Evolutionary conservation across 371 early-diverging fungal species (phyloP).

Genomic region (Lichtheimia ornata): DNA sequence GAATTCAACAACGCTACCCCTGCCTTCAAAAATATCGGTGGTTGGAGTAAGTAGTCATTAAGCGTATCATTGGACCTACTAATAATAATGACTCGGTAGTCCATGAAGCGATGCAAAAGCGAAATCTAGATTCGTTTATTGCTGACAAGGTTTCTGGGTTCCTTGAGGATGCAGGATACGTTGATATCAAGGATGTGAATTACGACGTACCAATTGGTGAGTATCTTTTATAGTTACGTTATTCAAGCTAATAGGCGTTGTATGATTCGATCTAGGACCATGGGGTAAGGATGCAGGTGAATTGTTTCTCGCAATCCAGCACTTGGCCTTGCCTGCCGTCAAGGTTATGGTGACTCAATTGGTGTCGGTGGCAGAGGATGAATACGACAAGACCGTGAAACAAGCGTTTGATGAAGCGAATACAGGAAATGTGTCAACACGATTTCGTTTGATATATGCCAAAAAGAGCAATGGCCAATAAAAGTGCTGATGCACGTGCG

Average conservation of each 20-base stretch:
- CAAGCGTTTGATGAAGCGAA: conserved; percentile 29
- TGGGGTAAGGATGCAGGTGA: conserved; percentile 43
- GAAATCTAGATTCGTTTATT: conserved; percentile 41
- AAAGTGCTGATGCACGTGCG: not conserved
- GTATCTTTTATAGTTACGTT: not conserved
- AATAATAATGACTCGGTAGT: conserved; percentile 21
- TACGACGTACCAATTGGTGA: conserved; percentile 42
- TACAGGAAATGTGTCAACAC: conserved; percentile 21
- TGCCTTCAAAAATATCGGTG: conserved; percentile 27
- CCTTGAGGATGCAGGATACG: conserved; percentile 27
- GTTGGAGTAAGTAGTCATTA: conserved; percentile 36
- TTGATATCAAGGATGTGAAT: conserved; percentile 22
- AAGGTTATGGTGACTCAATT: conserved; percentile 40
- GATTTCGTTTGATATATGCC: conserved; percentile 37
- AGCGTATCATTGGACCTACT: not conserved
- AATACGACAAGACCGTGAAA: conserved; percentile 22
- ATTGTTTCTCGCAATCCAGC: conserved; percentile 35
- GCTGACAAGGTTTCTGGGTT: conserved; percentile 36
- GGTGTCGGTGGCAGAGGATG: conserved; percentile 13
- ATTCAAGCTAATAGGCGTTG: not conserved
- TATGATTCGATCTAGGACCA: conserved; percentile 13
- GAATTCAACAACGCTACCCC: conserved; percentile 33
- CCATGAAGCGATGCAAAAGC: conserved; percentile 26
- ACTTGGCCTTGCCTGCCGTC: conserved; percentile 40
- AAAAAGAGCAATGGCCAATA: conserved; percentile 1